Base-by-base conservation (phyloP, 768 basidiomycete species). In the Psilocybe tampanensis region DNA sequence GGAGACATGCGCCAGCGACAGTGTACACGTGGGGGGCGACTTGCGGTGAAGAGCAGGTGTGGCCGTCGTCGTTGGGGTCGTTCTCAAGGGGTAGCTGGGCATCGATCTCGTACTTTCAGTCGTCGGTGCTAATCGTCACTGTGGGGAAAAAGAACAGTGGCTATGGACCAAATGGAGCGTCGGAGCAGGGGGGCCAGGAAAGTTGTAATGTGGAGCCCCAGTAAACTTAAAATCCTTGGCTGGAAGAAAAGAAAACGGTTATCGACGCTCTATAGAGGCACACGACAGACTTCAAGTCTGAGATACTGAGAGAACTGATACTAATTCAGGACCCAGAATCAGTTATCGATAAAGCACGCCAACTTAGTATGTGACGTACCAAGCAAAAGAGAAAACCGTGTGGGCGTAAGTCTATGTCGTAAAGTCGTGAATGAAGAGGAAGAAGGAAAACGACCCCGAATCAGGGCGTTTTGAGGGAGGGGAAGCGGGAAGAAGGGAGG, bases 1-100 rank as follows among this genome's bases (percentile, higher is more conserved):
- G 41, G 50, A 47, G 26, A 58, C 61, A 52, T 62, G 61, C 36
- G 61, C 55, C n/a, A 62, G 51, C 23, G 61, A 62, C n/a, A 62
- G 26, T 3, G 58, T 62, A 23, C 61, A 60, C 45, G 61, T 59
- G 44, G 61, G 41, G 12, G 45, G 22, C 13, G 61, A 49, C 52
- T 62, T 62, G 54, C 54, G 56, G 33, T 32, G 50, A 21, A 47
- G 49, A 23, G 44, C 49, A 34, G 52, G 24, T 18, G 33, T 21
- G 12, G 52, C 44, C 12, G 45, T 11, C 12, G 24, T 17, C 23
- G 45, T 47, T 22, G 24, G 45, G 4, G 41, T 42, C 15, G 41
- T 9, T 23, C 47, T 43, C 21, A 41, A 24, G 41, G 55, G 43
- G 32, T 50, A 56, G 42, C 49, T 49, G 39, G 47, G 55, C 55